A percentile compares a stretch with the other conserved stretches of the same genome.
phyloP scores from a whole-genome alignment of 257 asterid genomes.

The Solanum appendiculatum region DNA sequence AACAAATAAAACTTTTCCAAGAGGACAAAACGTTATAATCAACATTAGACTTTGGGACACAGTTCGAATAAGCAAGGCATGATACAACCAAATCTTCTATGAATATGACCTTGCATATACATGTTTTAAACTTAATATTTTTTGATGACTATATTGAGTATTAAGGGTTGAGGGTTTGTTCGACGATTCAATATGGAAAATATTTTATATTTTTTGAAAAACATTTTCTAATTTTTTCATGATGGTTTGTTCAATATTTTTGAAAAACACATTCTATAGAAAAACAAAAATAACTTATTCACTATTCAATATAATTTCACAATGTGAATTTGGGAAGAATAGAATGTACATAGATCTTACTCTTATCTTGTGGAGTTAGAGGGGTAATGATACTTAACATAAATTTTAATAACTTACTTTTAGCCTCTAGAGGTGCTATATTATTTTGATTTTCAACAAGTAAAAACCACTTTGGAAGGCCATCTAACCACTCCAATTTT shows the following conservation, averaged over 20 bases:
- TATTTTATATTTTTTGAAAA: too few relatives aligned
- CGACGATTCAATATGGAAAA: not conserved
- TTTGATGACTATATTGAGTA: too few relatives aligned
- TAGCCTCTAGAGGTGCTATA: not conserved
- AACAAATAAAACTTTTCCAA: not conserved
- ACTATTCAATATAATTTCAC: too few relatives aligned
- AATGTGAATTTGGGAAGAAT: too few relatives aligned
- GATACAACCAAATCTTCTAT: not conserved
- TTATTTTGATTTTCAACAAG: not conserved
- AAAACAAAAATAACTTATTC: too few relatives aligned
- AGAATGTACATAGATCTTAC: too few relatives aligned
- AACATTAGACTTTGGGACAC: not conserved
- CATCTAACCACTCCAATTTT: not conserved
- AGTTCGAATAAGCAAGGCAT: not conserved
- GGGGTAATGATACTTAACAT: too few relatives aligned
- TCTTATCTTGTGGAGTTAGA: not conserved
- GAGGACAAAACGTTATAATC: not conserved
- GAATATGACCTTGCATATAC: not conserved
- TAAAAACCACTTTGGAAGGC: not conserved
- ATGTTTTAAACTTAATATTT: too few relatives aligned
- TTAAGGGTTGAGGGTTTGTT: too few relatives aligned
- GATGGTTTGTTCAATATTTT: not conserved
- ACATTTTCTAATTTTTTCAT: too few relatives aligned
- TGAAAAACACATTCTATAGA: too few relatives aligned
- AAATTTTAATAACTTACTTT: not conserved